phyloP scores from a whole-genome alignment of 1,284 basidiomycete genomes.

The Ceratobasidium sp. region DNA sequence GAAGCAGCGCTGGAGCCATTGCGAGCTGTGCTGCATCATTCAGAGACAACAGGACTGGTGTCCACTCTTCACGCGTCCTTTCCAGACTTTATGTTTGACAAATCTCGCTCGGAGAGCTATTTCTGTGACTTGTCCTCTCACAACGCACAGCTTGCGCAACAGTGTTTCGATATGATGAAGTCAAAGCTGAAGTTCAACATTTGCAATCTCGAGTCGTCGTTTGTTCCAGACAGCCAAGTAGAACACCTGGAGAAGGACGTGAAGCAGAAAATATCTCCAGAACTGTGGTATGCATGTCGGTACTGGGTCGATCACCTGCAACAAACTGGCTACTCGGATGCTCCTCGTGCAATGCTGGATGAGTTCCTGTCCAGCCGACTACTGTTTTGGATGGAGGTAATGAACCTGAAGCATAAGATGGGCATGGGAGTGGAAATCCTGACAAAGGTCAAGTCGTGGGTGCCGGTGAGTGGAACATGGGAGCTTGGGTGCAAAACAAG shows the following conservation, averaged over 20 bases:
- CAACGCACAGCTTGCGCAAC: background rate
- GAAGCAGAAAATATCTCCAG: background rate
- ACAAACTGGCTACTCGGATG: background rate
- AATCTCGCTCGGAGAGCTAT: background rate
- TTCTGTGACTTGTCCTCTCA: background rate
- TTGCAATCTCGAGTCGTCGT: too few species aligned
- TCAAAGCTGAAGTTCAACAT: background rate
- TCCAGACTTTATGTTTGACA: background rate
- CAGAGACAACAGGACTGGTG: background rate
- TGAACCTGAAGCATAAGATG: background rate
- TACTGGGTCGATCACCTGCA: constrained; percentile 27
- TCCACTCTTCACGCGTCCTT: constrained; percentile 1
- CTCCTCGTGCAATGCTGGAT: background rate
- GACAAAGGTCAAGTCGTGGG: background rate
- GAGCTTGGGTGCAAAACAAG: background rate
- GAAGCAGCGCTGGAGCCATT: background rate
- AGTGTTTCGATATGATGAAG: background rate
- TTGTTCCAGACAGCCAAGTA: background rate
- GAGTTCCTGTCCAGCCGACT: constrained; percentile 3
- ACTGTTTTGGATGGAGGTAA: background rate
- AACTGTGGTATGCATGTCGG: background rate
- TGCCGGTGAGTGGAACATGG: background rate
- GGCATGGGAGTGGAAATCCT: background rate
- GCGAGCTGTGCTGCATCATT: background rate
- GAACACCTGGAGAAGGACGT: background rate